These are phyloP conservation scores for Leccinum subgranulosum DNA, from an alignment of 768 basidiomycete species.

Conservation along the genomic window DNA sequence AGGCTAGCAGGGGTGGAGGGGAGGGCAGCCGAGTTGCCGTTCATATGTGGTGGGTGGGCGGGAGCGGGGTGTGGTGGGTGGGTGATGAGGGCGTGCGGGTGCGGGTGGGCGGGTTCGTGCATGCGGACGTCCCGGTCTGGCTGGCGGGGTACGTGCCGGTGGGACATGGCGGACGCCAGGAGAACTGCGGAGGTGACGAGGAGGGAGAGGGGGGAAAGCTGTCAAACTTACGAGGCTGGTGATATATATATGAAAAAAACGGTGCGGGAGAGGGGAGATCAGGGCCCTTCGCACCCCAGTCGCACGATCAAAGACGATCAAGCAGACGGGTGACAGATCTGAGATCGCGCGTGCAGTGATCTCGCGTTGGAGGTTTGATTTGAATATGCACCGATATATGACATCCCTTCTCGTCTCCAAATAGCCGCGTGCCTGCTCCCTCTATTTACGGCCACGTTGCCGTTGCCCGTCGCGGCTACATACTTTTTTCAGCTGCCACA, in stretches of 20 bases:
- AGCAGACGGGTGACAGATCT: constrained; percentile 31
- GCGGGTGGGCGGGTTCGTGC: constrained; percentile 51
- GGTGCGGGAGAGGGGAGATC: constrained; percentile 41
- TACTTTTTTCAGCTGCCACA: constrained; percentile 34
- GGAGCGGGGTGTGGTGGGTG: constrained; percentile 37
- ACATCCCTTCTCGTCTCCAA: constrained; percentile 38
- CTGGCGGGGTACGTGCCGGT: constrained; percentile 58
- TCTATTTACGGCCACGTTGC: constrained; percentile 42
- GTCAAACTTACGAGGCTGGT: constrained; percentile 39
- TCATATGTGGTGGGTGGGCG: constrained; percentile 45
- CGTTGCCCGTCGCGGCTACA: constrained; percentile 41
- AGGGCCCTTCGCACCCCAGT: constrained; percentile 43
- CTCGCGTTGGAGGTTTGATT: constrained; percentile 41
- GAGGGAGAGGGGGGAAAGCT: constrained; percentile 49
- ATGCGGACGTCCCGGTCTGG: constrained; percentile 60
- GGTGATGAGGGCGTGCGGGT: constrained; percentile 41
- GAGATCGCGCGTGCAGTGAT: constrained; percentile 38
- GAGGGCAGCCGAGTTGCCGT: too few species aligned
- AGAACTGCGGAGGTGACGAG: constrained; percentile 34
- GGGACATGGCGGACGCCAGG: constrained; percentile 47
- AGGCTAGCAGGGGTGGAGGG: too few species aligned
- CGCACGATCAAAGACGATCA: constrained; percentile 68
- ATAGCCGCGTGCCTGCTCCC: constrained; percentile 56
- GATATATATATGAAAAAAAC: constrained; percentile 55
- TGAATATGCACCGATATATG: constrained; percentile 34